Conservation (phyloP, 768 basidiomycete genomes). For the Solioccasus polychromus region DNA sequence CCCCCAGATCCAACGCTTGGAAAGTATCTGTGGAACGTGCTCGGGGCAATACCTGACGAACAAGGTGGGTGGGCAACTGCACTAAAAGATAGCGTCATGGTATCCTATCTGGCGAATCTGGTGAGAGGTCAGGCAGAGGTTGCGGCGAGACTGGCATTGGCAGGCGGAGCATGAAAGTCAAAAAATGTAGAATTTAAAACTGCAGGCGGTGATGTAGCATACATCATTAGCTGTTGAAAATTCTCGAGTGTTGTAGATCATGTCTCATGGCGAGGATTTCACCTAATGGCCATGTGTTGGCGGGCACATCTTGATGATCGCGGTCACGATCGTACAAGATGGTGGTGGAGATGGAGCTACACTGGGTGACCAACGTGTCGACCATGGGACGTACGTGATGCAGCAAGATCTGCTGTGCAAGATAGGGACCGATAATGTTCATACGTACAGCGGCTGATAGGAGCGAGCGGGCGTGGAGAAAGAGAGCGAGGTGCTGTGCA, state of each 20-base stretch:
- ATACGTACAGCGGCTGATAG: slow-evolving; percentile 91
- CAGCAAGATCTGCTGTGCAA: slow-evolving; percentile 82
- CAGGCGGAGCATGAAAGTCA: slow-evolving; percentile 38
- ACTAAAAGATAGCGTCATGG: slow-evolving; percentile 90
- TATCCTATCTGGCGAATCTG: slow-evolving; percentile 91
- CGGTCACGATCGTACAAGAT: slow-evolving; percentile 23
- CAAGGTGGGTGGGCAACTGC: slow-evolving; percentile 73
- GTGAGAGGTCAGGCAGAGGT: slow-evolving; percentile 93
- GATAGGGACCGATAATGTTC: slow-evolving; percentile 91
- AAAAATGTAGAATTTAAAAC: slow-evolving; percentile 4
- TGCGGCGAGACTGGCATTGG: slow-evolving; percentile 79
- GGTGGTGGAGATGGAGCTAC: slow-evolving; percentile 49
- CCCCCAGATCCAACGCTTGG: slow-evolving; percentile 84
- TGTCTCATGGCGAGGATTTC: slow-evolving; percentile 90
- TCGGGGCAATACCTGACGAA: slow-evolving; percentile 70
- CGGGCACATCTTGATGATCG: slow-evolving; percentile 48
- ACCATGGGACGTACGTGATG: slow-evolving; percentile 70
- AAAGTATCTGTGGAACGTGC: slow-evolving; percentile 86
- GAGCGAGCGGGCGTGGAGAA: slow-evolving; percentile 86
- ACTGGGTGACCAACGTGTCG: slow-evolving; percentile 46
- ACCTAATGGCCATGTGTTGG: slow-evolving; percentile 94
- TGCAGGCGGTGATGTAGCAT: not conserved
- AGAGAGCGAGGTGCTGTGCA: slow-evolving; percentile 84
- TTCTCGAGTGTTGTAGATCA: slow-evolving; percentile 91
- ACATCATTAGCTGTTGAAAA: slow-evolving; percentile 79